phyloP scores from a whole-genome alignment of 768 basidiomycete species.

The Lyophyllum semitale region DNA sequence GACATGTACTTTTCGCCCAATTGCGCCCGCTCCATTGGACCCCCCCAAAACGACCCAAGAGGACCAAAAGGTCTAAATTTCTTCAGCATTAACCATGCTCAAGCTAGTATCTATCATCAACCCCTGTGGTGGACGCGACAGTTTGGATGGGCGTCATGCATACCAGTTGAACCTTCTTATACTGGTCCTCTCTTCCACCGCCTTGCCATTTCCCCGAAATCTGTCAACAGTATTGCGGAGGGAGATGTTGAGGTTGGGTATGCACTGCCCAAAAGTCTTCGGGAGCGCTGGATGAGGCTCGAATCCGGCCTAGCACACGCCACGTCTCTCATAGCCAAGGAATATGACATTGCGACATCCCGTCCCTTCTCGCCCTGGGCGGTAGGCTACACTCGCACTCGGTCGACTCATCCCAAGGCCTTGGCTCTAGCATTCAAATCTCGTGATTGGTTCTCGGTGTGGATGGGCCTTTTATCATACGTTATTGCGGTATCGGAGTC shows the following conservation, averaged over 20 bases:
- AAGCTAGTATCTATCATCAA: not conserved
- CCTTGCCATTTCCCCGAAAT: not conserved
- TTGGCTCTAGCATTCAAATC: not conserved
- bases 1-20: not conserved
- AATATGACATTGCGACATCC: not conserved
- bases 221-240: not conserved
- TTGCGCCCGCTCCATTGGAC: not conserved
- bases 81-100: not conserved
- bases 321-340: not conserved
- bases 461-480: slow-evolving; percentile 13
- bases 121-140: slow-evolving; percentile 2
- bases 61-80: not conserved
- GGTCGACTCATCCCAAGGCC: not conserved
- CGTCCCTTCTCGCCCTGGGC: slow-evolving; percentile 10
- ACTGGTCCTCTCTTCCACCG: not conserved
- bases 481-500: slow-evolving; percentile 1
- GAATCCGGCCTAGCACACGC: not conserved
- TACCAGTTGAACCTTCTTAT: not conserved
- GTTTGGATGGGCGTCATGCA: slow-evolving; percentile 4
- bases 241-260: not conserved
- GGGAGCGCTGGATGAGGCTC: slow-evolving; percentile 1
- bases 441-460: slow-evolving; percentile 5
- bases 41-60: not conserved
- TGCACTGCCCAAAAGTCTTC: not conserved
- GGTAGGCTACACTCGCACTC: not conserved